Evolutionary conservation across 129 eudicot species (phyloP).

Genomic region (Chrysanthemum lavandulifolium): DNA sequence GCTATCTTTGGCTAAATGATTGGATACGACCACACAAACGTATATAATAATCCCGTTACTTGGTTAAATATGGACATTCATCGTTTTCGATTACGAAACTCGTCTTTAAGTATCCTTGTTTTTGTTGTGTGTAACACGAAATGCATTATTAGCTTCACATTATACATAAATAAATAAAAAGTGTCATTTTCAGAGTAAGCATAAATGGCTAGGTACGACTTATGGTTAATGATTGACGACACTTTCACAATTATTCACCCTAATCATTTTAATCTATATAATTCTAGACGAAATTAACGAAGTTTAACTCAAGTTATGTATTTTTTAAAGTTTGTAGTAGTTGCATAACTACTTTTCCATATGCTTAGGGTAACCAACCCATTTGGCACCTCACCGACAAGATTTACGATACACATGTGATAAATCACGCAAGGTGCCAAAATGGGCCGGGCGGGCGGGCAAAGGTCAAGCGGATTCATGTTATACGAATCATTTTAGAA

Average conservation of each 20-base stretch:
- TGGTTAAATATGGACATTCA: neutral
- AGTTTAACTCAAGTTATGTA: too few species aligned
- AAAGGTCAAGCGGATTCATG: too few species aligned
- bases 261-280: neutral
- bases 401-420: too few species aligned
- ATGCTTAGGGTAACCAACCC: too few species aligned
- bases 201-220: neutral
- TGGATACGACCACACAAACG: too few species aligned
- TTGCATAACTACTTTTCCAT: too few species aligned
- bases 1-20: neutral
- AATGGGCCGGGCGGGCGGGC: too few species aligned
- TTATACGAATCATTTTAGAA: too few species aligned
- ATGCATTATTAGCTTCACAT: neutral
- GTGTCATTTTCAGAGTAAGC: constrained; percentile 2
- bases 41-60: neutral
- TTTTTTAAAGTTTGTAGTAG: too few species aligned
- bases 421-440: too few species aligned
- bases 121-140: neutral
- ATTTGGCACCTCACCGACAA: too few species aligned
- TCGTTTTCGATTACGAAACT: neutral
- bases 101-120: neutral
- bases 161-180: neutral
- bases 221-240: neutral
- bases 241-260: neutral
- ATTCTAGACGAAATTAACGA: too few species aligned